Evolutionary conservation across 2,329 filamentous ascomycete species (phyloP).

Genomic region (Diplodia intermedia): DNA sequence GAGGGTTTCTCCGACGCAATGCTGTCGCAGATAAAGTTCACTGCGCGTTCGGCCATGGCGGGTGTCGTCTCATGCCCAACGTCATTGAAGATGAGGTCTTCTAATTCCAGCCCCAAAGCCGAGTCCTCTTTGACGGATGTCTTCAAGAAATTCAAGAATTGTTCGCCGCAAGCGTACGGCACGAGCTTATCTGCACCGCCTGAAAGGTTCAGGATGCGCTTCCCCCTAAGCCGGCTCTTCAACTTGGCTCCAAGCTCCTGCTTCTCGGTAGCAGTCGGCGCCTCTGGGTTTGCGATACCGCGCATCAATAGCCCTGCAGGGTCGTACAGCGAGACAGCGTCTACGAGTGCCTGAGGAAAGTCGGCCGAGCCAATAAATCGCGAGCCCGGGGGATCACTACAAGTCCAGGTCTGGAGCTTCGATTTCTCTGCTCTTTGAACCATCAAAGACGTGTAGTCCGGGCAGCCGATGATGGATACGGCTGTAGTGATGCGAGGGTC

Average conservation of each 20-base stretch:
- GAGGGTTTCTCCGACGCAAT: slow-evolving; percentile 38
- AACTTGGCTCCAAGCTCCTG: slow-evolving; percentile 35
- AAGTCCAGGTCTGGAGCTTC: slow-evolving; percentile 67
- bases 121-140: slow-evolving; percentile 61
- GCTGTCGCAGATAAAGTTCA: slow-evolving; percentile 64
- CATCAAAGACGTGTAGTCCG: slow-evolving; percentile 85
- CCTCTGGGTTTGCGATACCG: slow-evolving; percentile 34
- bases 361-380: slow-evolving; percentile 77
- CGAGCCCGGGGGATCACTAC: slow-evolving; percentile 61
- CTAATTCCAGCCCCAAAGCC: slow-evolving; percentile 60
- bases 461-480: slow-evolving; percentile 84
- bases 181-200: slow-evolving; percentile 75
- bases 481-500: slow-evolving; percentile 81
- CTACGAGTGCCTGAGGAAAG: slow-evolving; percentile 74
- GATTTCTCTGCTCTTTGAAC: slow-evolving; percentile 76
- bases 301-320: slow-evolving; percentile 75
- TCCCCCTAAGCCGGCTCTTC: slow-evolving; percentile 54
- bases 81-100: slow-evolving; percentile 71
- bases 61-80: slow-evolving; percentile 73
- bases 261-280: slow-evolving; percentile 46
- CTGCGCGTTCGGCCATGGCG: slow-evolving; percentile 71
- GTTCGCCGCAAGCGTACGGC: slow-evolving; percentile 66
- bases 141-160: slow-evolving; percentile 69
- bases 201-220: slow-evolving; percentile 69
- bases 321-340: slow-evolving; percentile 70